phyloP scores from a whole-genome alignment of 306 rosid genomes.

The Psophocarpus tetragonolobus region DNA sequence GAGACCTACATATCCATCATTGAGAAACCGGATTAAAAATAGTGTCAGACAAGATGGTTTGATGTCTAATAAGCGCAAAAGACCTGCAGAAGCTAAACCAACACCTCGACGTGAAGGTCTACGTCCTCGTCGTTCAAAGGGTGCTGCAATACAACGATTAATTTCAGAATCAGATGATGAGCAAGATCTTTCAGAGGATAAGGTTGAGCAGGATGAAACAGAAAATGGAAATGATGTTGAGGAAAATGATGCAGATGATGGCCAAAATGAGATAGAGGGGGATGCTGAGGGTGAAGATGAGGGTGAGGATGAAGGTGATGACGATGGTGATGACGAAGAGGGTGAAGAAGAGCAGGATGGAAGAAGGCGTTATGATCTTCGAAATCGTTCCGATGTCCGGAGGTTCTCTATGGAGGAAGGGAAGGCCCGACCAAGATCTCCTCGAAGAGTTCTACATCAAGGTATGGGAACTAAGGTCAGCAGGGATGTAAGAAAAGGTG shows the following conservation, averaged over 20 bases:
- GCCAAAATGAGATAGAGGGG: slow-evolving; percentile 65
- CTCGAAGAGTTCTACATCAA: slow-evolving; percentile 89
- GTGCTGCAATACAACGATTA: slow-evolving; percentile 47
- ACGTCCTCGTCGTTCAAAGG: slow-evolving; percentile 84
- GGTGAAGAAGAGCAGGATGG: slow-evolving; percentile 93
- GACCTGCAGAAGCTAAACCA: slow-evolving; percentile 42
- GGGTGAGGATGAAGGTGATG: slow-evolving; percentile 63
- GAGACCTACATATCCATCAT: slow-evolving; percentile 53
- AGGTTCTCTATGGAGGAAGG: slow-evolving; percentile 85
- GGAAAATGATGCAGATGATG: slow-evolving; percentile 86
- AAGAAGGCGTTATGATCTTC: slow-evolving; percentile 90
- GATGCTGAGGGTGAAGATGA: slow-evolving; percentile 71
- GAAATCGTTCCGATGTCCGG: slow-evolving; percentile 89
- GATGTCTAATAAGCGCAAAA: slow-evolving; percentile 63
- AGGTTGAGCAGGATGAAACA: slow-evolving; percentile 73
- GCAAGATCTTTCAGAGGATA: slow-evolving; percentile 70
- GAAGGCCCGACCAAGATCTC: slow-evolving; percentile 77
- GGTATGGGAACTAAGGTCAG: slow-evolving; percentile 88
- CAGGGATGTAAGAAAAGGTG: slow-evolving; percentile 93
- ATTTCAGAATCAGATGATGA: slow-evolving; percentile 68
- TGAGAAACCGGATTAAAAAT: slow-evolving; percentile 53
- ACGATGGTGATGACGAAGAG: slow-evolving; percentile 74
- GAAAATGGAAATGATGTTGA: slow-evolving; percentile 85
- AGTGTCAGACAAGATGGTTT: slow-evolving; percentile 53
- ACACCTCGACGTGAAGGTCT: slow-evolving; percentile 94